Evolutionary conservation across 352 stramenopile genomes (phyloP), one percentile per base, ranked within the genome.

Genomic region (Globisporangium parvum): DNA sequence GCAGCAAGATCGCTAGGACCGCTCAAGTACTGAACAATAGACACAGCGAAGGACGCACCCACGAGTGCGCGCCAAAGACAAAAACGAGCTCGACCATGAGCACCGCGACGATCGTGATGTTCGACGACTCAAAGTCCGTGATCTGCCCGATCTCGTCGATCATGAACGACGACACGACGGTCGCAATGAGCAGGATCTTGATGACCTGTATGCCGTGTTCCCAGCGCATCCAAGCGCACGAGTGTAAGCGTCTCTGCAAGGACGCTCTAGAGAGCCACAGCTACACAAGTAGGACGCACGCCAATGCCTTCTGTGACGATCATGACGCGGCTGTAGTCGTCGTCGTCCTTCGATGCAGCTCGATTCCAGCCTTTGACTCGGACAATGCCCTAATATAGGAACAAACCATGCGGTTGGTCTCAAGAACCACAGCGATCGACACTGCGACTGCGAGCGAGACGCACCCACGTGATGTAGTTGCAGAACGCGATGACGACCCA

Each of bases 241-340:
- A 18, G 1, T 17, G 20, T 17, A 46, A 46, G 15, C 8, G 40
- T 23, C 9, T 18, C 9, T 2, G 9, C 15, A 10, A 17, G 12
- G 6, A 9, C 17, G 2, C 41, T 12, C 15, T 31, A 31, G 26
- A 31, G 3, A 31, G 26, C 10, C 31, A 14, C 1, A 37, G 31
- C 31, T 1, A 37, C 2, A 37, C 31, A 37, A 5, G 12, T 8
- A 37, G n/a, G 28, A 54, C 60, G 28, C 69, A 86, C 84, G 18
- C 73, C 75, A 62, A 94, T 91, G 50, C 81, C 78, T 55, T 94
- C 84, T 0, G 81, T 91, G 58, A 94, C 80, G 67, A 94, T 92
- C 84, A 94, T 88, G 14, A 91, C 75, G 49, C 83, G 68, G 66
- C 80, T 90, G 57, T 91, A 90, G 65, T 92, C 81, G 65, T 94